Base-by-base conservation (phyloP, 2,329 filamentous ascomycete species). In the Westerdykella ornata region DNA sequence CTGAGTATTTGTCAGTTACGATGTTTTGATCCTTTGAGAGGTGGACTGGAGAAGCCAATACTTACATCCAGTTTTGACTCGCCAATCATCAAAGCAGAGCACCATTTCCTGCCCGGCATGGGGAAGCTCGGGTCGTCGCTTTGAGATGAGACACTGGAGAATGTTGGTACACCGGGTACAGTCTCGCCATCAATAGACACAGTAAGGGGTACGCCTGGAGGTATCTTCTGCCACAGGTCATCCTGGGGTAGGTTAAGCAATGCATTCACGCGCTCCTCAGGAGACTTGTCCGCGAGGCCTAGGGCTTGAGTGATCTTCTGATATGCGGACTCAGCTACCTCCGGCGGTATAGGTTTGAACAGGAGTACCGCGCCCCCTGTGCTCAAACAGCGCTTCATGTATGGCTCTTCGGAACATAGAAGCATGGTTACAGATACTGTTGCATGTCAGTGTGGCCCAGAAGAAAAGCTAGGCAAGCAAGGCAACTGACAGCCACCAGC, bases 11-110 rank as follows among this genome's bases (percentile, higher is more conserved):
- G 15, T 45, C 15, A 39, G 29, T 46, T 12, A 38, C 18, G 9
- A 22, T 2, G 5, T 37, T 19, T 16, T 13, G 11, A 37, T 17
- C 12, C n/a, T n/a, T 35, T 19, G n/a, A 28, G 9, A 17, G 13
- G 14, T 15, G 30, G 14, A n/a, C 12, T 19, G 5, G 22, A 26
- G 3, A 26, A 26, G 12, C 22, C 8, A 26, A 9, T 9, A 48
- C 35, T 51, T 57, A 71, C 70, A 58, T 75, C 72, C 35, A 71
- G 63, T 43, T 68, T 61, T 16, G 69, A 69, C 43, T 75, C 68
- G 13, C 73, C 73, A 30, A 76, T 66, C 44, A 74, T 62, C 9
- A 75, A 42, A n/a, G 63, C 59, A 28, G 67, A 54, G 42, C 68
- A 73, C 72, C 72, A 76, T 8, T 60, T 55, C 29, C 63, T 66